phyloP scores from a whole-genome alignment of 2,329 filamentous ascomycete genomes.

The Graphilbum ipis-grandicollis region DNA sequence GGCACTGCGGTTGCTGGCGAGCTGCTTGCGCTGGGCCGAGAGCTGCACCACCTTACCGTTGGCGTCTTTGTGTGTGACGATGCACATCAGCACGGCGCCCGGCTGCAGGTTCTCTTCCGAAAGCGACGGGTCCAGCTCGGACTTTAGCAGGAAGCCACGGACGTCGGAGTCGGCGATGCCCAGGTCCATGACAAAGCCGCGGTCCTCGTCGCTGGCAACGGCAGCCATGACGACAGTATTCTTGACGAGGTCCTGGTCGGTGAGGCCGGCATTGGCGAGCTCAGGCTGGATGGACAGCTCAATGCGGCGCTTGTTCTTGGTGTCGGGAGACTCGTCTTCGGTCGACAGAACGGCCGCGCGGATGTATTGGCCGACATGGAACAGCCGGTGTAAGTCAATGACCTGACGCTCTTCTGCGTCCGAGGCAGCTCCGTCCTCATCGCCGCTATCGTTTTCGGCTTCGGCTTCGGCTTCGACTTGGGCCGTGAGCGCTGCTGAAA shows the following conservation, averaged over 20 bases:
- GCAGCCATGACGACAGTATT: conserved; percentile 75
- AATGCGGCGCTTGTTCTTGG: conserved; percentile 62
- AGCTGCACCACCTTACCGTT: conserved; percentile 78
- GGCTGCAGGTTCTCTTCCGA: conserved; percentile 52
- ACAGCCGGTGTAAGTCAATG: conserved; percentile 58
- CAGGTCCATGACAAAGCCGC: conserved; percentile 85
- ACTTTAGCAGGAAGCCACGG: conserved; percentile 71
- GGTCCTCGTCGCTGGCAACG: conserved; percentile 84
- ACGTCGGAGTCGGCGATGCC: conserved; percentile 51
- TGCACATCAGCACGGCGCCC: conserved; percentile 70
- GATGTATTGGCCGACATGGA: conserved; percentile 73
- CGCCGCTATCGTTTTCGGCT: conserved; percentile 33
- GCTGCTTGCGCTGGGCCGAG: conserved; percentile 52
- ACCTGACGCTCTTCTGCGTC: not conserved
- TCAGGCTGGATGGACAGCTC: conserved; percentile 72
- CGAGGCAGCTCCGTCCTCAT: conserved; percentile 18
- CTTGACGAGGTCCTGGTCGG: conserved; percentile 52
- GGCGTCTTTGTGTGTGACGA: conserved; percentile 56
- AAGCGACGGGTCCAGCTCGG: conserved; percentile 54
- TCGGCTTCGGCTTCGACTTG: conserved; percentile 54
- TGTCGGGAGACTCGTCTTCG: conserved; percentile 38
- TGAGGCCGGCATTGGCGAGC: conserved; percentile 60
- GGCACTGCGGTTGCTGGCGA: conserved; percentile 44
- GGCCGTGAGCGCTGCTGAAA: conserved; percentile 64
- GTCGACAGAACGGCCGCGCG: conserved; percentile 71